phyloP scores from a whole-genome alignment of 306 rosid genomes.

The Quercus ilex region DNA sequence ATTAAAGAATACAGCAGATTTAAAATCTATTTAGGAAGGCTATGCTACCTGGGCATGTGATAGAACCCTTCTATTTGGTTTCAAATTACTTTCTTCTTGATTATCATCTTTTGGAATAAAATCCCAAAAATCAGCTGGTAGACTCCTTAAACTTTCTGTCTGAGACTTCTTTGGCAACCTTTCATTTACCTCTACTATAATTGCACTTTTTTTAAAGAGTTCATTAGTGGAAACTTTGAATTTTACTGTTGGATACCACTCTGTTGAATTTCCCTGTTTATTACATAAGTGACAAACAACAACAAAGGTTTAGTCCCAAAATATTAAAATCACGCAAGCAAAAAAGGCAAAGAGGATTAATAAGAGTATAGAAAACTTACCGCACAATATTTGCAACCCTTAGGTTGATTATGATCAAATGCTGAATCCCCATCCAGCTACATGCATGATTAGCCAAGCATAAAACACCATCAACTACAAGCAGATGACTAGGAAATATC shows the following conservation, averaged over 20 bases:
- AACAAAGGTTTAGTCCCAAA: background rate
- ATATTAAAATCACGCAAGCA: constrained; percentile 10
- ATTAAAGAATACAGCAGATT: background rate
- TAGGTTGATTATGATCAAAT: constrained; percentile 24
- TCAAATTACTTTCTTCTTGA: constrained; percentile 48
- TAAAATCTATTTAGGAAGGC: background rate
- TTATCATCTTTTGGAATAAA: constrained; percentile 65
- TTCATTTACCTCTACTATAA: constrained; percentile 63
- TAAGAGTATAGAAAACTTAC: constrained; percentile 54
- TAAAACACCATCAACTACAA: constrained; percentile 18
- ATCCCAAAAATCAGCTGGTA: constrained; percentile 85
- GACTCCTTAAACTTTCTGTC: constrained; percentile 28
- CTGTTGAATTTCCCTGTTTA: constrained; percentile 52
- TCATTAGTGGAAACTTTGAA: constrained; percentile 76
- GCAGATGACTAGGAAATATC: constrained; percentile 4
- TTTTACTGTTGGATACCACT: constrained; percentile 63
- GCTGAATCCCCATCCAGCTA: constrained; percentile 50
- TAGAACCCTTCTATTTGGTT: constrained; percentile 55
- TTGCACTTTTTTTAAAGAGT: constrained; percentile 57
- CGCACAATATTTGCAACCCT: constrained; percentile 70
- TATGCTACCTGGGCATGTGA: constrained; percentile 75
- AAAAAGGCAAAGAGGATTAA: background rate
- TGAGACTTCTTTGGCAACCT: constrained; percentile 24
- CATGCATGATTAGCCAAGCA: constrained; percentile 25
- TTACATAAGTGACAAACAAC: constrained; percentile 7